Base-by-base conservation (phyloP, 306 rosid genomes). In the Cicer yamashitae region DNA sequence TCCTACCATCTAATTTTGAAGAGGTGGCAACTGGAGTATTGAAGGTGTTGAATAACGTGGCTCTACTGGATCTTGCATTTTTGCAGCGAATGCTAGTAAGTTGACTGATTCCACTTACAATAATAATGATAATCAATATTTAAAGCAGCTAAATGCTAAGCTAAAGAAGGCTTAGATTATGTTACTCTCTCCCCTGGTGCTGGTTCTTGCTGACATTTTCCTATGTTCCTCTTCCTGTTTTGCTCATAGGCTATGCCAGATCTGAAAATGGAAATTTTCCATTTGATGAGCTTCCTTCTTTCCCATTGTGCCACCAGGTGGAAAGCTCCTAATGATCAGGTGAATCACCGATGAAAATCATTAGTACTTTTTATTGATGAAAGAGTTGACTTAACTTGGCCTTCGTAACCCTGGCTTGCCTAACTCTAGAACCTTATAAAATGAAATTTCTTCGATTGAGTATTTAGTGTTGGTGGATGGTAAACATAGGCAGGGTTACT, bases 1-100 rank as follows among this genome's bases (percentile, higher is more conserved):
- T 83, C 84, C 98, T 94, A 82, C 98, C 98, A 38, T 91, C 96
- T 63, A 94, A 94, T 90, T 94, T 94, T 89, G 98, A 94, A 82
- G 98, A 94, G 87, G 97, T 89, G 77, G 97, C 98, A 45, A 79
- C 94, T 67, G 96, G 97, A 84, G 96, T 94, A 54, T 85, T 94
- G 84, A 94, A 94, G 89, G 98, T 94, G 86, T 79, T 94, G 83
- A 94, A 94, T 77, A 91, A 94, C 74, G 90, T 94, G 83, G 97
- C 98, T 58, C 86, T 87, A 70, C 78, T 94, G 96, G 96, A 94
- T 89, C 91, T 90, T 44, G 86, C 87, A 73, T 94, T 91, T 79
- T 77, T 94, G 89, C 98, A 94, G 87, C 84, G 76, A 81, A 90
- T 89, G 97, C 96, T 94, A 47, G 98, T 94, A 73, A 77, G 90